Evolutionary conservation across 148 eudicot species (phyloP).

Genomic region (Diospyros lotus): DNA sequence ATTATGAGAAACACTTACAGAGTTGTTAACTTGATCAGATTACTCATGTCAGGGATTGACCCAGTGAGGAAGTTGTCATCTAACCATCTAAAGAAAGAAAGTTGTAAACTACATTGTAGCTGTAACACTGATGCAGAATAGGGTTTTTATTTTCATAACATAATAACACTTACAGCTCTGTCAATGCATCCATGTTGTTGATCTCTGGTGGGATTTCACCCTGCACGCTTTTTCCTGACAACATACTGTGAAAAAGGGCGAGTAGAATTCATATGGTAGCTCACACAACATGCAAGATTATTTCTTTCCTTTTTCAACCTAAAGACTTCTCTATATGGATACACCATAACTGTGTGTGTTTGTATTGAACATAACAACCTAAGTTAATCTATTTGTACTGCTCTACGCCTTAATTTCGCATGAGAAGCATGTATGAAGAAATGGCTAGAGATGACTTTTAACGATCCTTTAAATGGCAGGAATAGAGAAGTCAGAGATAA

Average conservation of each 20-base stretch:
- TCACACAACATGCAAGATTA: neutral
- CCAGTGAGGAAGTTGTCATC: slow-evolving; percentile 26
- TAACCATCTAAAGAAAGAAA: slow-evolving; percentile 36
- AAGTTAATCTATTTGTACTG: neutral
- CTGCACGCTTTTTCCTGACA: slow-evolving; percentile 62
- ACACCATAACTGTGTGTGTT: neutral
- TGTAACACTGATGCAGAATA: neutral
- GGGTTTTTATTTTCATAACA: neutral
- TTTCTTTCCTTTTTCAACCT: no score
- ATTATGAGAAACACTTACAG: slow-evolving; percentile 50
- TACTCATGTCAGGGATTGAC: slow-evolving; percentile 22
- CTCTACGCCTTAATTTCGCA: neutral
- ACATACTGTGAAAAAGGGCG: slow-evolving; percentile 40
- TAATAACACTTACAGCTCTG: slow-evolving; percentile 63
- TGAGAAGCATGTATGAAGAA: neutral
- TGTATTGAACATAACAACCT: neutral
- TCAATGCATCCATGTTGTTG: slow-evolving; percentile 71
- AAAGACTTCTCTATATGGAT: neutral
- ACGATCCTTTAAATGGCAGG: neutral
- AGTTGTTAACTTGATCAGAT: slow-evolving; percentile 18
- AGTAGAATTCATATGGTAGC: slow-evolving; percentile 10
- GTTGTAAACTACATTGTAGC: slow-evolving; percentile 5
- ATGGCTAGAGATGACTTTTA: neutral
- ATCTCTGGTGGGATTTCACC: slow-evolving; percentile 69
- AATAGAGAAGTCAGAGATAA: neutral